These are phyloP conservation scores for Pouteria glomerata DNA, from an alignment of 148 eudicot genomes.

Conservation along the genomic window DNA sequence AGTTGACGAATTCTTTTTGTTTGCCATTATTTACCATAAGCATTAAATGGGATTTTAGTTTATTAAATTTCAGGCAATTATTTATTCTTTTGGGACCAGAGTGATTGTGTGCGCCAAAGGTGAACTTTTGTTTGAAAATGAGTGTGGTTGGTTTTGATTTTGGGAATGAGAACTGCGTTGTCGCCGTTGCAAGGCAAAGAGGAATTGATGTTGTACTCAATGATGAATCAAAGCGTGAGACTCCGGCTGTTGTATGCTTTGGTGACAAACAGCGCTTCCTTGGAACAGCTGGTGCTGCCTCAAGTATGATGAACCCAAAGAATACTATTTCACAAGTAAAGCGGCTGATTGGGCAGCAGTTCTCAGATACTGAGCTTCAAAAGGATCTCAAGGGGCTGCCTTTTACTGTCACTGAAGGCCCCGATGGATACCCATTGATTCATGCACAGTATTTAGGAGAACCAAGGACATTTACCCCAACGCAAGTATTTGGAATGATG, in stretches of 20 bases:
- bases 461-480: conserved; percentile 52
- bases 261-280: conserved; percentile 79
- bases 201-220: conserved; percentile 80
- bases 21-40: no score
- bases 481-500: conserved; percentile 69
- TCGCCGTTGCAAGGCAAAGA: conserved; percentile 82
- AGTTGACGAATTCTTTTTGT: no score
- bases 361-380: conserved; percentile 70
- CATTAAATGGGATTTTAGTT: no score
- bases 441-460: conserved; percentile 63
- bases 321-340: conserved; percentile 72
- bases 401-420: conserved; percentile 60
- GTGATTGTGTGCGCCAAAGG: not conserved
- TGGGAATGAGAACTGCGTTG: conserved; percentile 75
- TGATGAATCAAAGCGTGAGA: conserved; percentile 74
- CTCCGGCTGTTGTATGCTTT: conserved; percentile 73
- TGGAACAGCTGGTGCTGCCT: conserved; percentile 83
- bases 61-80: no score
- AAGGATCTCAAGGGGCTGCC: conserved; percentile 55
- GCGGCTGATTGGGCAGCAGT: conserved; percentile 56
- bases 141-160: conserved; percentile 82
- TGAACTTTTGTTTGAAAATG: conserved; percentile 30
- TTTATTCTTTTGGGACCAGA: not conserved
- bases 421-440: conserved; percentile 73
- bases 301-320: conserved; percentile 78